Conservation (phyloP, 192 early-diverging fungal species). For the Martensiomyces pterosporus region DNA sequence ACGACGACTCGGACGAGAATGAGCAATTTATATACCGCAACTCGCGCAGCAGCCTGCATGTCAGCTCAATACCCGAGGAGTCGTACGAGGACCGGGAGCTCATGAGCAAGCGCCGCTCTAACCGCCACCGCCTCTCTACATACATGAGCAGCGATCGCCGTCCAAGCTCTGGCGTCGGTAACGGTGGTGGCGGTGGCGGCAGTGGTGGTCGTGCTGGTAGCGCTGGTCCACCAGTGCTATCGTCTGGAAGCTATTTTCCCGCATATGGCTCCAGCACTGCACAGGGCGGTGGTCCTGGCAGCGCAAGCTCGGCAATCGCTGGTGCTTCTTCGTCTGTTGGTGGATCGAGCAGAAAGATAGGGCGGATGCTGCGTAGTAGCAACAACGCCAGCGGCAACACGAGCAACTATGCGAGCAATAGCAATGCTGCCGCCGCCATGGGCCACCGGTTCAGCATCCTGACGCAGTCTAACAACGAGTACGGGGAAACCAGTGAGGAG, state of each 20-base stretch:
- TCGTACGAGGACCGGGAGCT: conserved; percentile 22
- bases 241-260: conserved; percentile 23
- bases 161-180: conserved; percentile 26
- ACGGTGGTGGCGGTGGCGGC: conserved; percentile 10
- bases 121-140: conserved; percentile 43
- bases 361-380: not conserved
- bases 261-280: conserved; percentile 19
- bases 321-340: conserved; percentile 1
- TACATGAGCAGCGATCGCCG: conserved; percentile 35
- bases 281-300: conserved; percentile 1
- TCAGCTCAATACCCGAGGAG: conserved; percentile 48
- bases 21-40: conserved; percentile 53
- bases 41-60: conserved; percentile 47
- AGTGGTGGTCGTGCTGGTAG: too few relatives aligned
- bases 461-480: conserved; percentile 46
- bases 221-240: too few relatives aligned
- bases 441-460: conserved; percentile 48
- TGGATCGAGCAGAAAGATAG: not conserved
- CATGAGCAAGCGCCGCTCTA: conserved; percentile 18
- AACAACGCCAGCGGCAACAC: conserved; percentile 25
- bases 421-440: not conserved
- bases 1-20: conserved; percentile 35
- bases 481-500: conserved; percentile 39
- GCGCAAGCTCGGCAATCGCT: conserved; percentile 4
- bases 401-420: conserved; percentile 5